phyloP scores from a whole-genome alignment of 1,284 basidiomycete genomes.

The Trichosporon sp. region DNA sequence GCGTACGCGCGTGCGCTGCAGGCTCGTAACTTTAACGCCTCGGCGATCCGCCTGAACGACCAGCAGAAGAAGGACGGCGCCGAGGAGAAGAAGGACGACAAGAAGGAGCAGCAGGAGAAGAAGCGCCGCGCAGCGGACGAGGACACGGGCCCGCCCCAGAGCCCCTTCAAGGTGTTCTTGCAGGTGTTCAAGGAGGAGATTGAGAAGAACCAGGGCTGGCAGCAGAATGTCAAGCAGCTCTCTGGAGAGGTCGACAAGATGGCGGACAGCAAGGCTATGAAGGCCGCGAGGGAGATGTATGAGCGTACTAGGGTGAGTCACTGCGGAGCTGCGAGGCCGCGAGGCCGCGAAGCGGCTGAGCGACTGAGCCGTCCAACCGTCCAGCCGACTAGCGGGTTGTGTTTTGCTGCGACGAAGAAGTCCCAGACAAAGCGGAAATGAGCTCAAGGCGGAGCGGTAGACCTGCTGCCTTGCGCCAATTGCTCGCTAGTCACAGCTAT shows the following conservation, averaged over 20 bases:
- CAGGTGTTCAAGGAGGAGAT: slow-evolving; percentile 89
- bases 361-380: too few relatives aligned
- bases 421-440: too few relatives aligned
- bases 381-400: too few relatives aligned
- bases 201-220: slow-evolving; percentile 85
- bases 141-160: slow-evolving; percentile 58
- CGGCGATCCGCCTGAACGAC: not conserved
- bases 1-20: not conserved
- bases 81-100: slow-evolving; percentile 10
- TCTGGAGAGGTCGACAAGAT: slow-evolving; percentile 96
- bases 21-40: not conserved
- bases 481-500: too few relatives aligned
- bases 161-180: slow-evolving; percentile 93
- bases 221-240: slow-evolving; percentile 93
- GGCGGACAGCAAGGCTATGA: slow-evolving; percentile 96
- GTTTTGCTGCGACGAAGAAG: not conserved
- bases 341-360: too few relatives aligned
- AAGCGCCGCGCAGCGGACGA: slow-evolving; percentile 20
- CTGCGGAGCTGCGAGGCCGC: not conserved
- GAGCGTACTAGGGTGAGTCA: slow-evolving; percentile 79
- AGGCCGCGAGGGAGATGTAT: slow-evolving; percentile 79
- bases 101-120: slow-evolving; percentile 15
- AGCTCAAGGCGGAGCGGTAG: too few relatives aligned
- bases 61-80: slow-evolving; percentile 2
- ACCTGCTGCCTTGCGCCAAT: too few relatives aligned